Conservation (phyloP, 345 rosid genomes). For the Dimocarpus longan region DNA sequence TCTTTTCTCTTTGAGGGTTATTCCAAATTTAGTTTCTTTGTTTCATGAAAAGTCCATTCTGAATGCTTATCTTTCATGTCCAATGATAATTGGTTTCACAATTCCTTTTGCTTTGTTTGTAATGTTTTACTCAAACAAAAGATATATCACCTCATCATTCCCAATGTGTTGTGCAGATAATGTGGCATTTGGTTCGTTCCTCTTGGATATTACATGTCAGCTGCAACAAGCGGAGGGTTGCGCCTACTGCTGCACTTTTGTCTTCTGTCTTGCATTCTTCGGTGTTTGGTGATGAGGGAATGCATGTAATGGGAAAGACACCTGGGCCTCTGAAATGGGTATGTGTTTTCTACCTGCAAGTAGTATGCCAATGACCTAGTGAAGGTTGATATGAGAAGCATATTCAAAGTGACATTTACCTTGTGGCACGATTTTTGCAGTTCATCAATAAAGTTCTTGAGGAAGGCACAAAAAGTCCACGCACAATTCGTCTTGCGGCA, state of each 20-base stretch:
- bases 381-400: background rate
- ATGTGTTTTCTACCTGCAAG: conserved; percentile 29
- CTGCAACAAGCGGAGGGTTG: conserved; percentile 91
- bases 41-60: background rate
- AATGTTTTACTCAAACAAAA: conserved; percentile 5
- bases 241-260: conserved; percentile 87
- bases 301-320: conserved; percentile 61
- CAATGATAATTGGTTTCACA: background rate
- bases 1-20: background rate
- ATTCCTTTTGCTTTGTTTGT: background rate
- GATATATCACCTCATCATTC: background rate
- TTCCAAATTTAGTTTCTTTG: background rate
- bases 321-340: conserved; percentile 96
- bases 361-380: background rate
- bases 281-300: conserved; percentile 57
- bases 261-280: conserved; percentile 84
- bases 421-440: conserved; percentile 41
- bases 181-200: conserved; percentile 86
- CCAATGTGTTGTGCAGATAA: conserved; percentile 51
- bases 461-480: conserved; percentile 95
- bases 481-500: conserved; percentile 95
- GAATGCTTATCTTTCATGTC: background rate
- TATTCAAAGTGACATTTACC: background rate
- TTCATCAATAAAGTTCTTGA: conserved; percentile 78
- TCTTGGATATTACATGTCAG: conserved; percentile 90